These are phyloP conservation scores for Claviceps paspali DNA, from an alignment of 2,329 filamentous ascomycete species.

Conservation along the genomic window DNA sequence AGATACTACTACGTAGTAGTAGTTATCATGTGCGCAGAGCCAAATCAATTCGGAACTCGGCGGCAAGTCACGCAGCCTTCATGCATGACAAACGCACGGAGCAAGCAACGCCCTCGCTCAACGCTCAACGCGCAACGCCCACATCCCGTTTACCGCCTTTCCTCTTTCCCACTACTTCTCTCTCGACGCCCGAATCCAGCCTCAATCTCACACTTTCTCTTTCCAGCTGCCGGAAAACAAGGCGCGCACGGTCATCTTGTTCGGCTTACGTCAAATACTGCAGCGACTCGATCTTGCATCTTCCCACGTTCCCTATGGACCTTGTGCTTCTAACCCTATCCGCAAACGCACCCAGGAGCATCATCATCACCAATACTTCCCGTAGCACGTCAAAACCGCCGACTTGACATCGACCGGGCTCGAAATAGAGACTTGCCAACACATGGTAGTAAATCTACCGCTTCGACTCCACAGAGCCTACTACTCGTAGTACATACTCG, in stretches of 20 bases:
- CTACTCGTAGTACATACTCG: no score
- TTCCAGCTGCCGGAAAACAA: background rate
- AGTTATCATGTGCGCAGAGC: no score
- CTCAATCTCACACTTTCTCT: background rate
- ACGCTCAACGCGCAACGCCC: no score
- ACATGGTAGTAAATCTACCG: background rate
- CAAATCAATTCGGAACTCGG: no score
- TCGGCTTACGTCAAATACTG: background rate
- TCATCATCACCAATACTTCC: background rate
- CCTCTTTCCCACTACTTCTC: background rate
- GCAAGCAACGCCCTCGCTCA: no score
- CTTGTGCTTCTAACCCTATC: background rate
- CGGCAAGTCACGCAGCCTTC: no score
- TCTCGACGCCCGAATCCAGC: background rate
- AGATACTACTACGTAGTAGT: no score
- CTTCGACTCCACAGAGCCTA: background rate
- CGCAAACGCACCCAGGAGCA: background rate
- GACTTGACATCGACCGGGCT: constrained; percentile 1
- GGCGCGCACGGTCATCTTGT: background rate
- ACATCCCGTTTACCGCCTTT: constrained; percentile 2
- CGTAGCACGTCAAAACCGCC: constrained; percentile 1
- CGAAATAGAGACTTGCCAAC: no score
- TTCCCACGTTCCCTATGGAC: constrained; percentile 2
- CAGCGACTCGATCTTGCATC: background rate
- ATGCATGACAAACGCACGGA: no score